phyloP scores from a whole-genome alignment of 2,329 filamentous ascomycete genomes.

The Fusarium sp. region DNA sequence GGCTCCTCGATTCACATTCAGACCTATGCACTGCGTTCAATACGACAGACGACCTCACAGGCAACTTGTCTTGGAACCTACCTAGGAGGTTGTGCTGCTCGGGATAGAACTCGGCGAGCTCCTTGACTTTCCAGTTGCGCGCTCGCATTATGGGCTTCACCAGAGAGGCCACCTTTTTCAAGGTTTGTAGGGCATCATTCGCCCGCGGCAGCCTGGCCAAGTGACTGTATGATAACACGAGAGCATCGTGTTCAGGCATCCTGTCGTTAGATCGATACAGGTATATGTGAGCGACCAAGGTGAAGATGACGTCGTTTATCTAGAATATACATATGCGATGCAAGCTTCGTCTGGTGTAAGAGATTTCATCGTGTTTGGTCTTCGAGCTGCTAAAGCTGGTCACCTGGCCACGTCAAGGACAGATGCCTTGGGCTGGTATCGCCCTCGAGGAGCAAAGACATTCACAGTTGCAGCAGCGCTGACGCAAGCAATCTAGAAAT shows the following conservation, averaged over 20 bases:
- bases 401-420: constrained; percentile 39
- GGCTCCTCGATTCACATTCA: constrained; percentile 81
- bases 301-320: constrained; percentile 14
- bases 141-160: constrained; percentile 97
- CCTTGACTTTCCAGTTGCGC: constrained; percentile 80
- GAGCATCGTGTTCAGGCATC: constrained; percentile 52
- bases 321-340: not conserved
- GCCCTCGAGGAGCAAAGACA: constrained; percentile 10
- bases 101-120: constrained; percentile 88
- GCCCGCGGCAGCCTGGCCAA: constrained; percentile 59
- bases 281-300: not conserved
- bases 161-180: constrained; percentile 85
- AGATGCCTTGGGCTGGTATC: constrained; percentile 39
- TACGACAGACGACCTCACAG: not conserved
- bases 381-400: not conserved
- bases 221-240: constrained; percentile 62
- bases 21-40: constrained; percentile 56
- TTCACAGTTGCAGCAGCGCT: constrained; percentile 18
- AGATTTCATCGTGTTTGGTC: not conserved
- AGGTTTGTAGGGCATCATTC: constrained; percentile 65
- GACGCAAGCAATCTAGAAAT: constrained; percentile 42
- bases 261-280: constrained; percentile 5
- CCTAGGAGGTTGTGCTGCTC: constrained; percentile 78
- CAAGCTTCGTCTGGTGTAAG: not conserved
- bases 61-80: constrained; percentile 59